Percentiles rank a stretch among this genome's conserved stretches.
Evolutionary conservation across 352 stramenopile genomes (phyloP).

Genomic region (Bremia lactucae): DNA sequence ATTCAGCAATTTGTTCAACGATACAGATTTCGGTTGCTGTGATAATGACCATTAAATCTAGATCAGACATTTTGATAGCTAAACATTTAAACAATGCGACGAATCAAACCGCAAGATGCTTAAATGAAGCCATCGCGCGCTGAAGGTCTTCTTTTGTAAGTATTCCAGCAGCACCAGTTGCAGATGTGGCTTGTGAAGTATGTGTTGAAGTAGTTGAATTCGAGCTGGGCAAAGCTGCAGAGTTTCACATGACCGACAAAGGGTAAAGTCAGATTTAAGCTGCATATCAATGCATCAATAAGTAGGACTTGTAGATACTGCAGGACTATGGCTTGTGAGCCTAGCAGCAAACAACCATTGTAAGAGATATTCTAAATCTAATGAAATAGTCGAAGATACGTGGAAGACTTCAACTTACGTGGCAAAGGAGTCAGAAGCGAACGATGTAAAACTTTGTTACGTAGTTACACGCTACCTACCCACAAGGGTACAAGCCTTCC

Average conservation of each 20-base stretch:
- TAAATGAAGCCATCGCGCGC: conserved; percentile 76
- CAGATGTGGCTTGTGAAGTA: too few species aligned
- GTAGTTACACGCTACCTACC: conserved; percentile 33
- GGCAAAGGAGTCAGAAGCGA: conserved; percentile 9
- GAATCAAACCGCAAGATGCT: conserved; percentile 38
- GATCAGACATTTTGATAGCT: conserved; percentile 1
- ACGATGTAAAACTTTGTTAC: conserved; percentile 21
- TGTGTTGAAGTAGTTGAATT: conserved; percentile 2
- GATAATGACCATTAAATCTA: background rate
- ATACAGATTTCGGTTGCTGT: conserved; percentile 50
- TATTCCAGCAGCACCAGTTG: conserved; percentile 12
- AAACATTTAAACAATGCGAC: background rate
- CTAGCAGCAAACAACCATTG: conserved; percentile 13
- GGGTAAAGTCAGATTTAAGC: background rate
- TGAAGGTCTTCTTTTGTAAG: conserved; percentile 78
- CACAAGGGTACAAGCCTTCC: conserved; percentile 15
- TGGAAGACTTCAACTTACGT: conserved; percentile 15
- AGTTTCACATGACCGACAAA: conserved; percentile 2
- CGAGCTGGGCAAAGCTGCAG: background rate
- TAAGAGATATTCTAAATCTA: conserved; percentile 6
- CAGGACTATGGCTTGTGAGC: conserved; percentile 6
- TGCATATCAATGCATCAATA: background rate
- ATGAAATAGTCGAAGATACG: background rate
- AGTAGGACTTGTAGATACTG: conserved; percentile 1
- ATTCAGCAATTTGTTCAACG: conserved; percentile 51